Evolutionary conservation across 139 green algal species (phyloP).

Genomic region (Asterochloris erici): DNA sequence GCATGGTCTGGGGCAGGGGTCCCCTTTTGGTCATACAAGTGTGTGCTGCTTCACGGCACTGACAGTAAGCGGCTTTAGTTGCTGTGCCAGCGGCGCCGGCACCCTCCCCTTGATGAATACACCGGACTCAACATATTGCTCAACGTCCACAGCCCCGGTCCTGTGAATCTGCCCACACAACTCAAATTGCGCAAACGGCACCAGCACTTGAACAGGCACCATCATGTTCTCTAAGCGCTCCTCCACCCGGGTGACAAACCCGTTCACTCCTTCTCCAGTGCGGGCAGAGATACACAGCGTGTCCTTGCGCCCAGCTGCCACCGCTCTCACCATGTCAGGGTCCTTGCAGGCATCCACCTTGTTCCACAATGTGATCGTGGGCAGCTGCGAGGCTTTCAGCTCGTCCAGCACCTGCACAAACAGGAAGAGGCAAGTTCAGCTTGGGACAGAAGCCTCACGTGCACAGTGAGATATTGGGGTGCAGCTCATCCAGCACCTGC

Average conservation of each 20-base stretch:
- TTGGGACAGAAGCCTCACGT: no score
- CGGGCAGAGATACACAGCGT: slow-evolving; percentile 56
- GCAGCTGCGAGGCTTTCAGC: slow-evolving; percentile 57
- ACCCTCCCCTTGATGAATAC: slow-evolving; percentile 35
- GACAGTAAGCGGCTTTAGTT: slow-evolving; percentile 7
- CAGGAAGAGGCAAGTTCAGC: not conserved
- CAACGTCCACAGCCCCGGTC: slow-evolving; percentile 26
- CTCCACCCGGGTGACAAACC: slow-evolving; percentile 60
- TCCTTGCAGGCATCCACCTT: slow-evolving; percentile 76
- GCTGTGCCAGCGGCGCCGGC: slow-evolving; percentile 28
- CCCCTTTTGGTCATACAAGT: not conserved
- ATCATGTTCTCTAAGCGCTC: slow-evolving; percentile 44
- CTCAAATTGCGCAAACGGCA: slow-evolving; percentile 40
- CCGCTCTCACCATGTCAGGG: slow-evolving; percentile 49
- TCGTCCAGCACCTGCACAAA: slow-evolving; percentile 68
- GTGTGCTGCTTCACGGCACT: not conserved
- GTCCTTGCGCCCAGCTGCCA: slow-evolving; percentile 33
- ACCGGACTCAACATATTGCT: slow-evolving; percentile 32
- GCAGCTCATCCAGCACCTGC: no score
- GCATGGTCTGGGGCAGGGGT: no score
- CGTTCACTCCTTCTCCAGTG: slow-evolving; percentile 49
- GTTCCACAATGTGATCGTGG: slow-evolving; percentile 91
- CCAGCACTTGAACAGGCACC: slow-evolving; percentile 33
- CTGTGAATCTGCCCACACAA: slow-evolving; percentile 38
- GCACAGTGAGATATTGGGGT: no score